These are phyloP conservation scores for Scedosporium apiospermum DNA, from an alignment of 2,329 filamentous ascomycete species.

Conservation along the genomic window DNA sequence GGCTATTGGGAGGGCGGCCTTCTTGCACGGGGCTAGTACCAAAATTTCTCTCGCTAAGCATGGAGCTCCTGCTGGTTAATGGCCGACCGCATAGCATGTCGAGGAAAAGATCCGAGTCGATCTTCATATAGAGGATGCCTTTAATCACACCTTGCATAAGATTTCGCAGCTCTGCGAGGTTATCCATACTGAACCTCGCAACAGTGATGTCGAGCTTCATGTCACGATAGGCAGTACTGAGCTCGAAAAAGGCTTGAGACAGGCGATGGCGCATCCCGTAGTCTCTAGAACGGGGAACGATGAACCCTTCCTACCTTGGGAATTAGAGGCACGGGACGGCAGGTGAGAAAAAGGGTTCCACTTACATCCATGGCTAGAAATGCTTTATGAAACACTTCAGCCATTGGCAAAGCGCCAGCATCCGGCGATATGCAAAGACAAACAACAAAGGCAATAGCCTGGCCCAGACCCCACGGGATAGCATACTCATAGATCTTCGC, in stretches of 20 bases:
- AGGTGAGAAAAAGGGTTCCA: not conserved
- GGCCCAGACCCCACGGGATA: conserved; percentile 46
- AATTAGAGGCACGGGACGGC: not conserved
- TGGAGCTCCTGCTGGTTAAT: not conserved
- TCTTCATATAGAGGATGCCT: conserved; percentile 40
- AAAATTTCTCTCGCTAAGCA: not conserved
- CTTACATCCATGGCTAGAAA: conserved; percentile 36
- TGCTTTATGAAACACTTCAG: conserved; percentile 34
- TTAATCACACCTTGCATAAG: conserved; percentile 45
- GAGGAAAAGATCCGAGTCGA: conserved; percentile 36
- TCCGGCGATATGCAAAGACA: conserved; percentile 42
- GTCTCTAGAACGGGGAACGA: conserved; percentile 19
- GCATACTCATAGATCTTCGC: conserved; percentile 40
- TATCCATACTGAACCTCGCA: conserved; percentile 39
- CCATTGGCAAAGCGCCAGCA: conserved; percentile 43
- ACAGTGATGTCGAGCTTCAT: conserved; percentile 47
- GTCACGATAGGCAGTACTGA: conserved; percentile 47
- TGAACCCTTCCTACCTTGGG: conserved; percentile 19
- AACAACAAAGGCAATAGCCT: conserved; percentile 40
- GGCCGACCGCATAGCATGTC: conserved; percentile 8
- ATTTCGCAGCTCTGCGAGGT: conserved; percentile 42
- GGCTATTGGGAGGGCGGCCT: not conserved
- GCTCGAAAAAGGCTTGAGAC: conserved; percentile 41
- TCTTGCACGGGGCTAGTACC: not conserved
- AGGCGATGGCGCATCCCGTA: conserved; percentile 30